These are phyloP conservation scores for Bauhinia variegata DNA, from an alignment of 306 rosid species.

Conservation along the genomic window DNA sequence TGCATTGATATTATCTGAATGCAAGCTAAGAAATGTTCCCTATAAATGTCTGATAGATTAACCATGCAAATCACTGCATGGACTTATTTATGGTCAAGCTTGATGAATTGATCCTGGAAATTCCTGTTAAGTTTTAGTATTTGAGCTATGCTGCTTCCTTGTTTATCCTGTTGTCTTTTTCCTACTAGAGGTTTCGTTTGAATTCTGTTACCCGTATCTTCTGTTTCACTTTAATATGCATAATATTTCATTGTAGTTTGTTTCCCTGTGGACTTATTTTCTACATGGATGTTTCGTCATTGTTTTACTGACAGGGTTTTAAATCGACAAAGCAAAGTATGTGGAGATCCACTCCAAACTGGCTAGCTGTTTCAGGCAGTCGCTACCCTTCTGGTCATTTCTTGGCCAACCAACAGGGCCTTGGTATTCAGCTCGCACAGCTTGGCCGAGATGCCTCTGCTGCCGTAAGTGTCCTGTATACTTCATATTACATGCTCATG, in stretches of 20 bases:
- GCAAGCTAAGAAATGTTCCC: not conserved
- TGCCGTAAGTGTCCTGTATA: constrained; percentile 64
- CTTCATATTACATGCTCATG: not conserved
- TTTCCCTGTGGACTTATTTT: constrained; percentile 27
- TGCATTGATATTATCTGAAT: not conserved
- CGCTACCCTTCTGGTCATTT: constrained; percentile 92
- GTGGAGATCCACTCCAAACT: constrained; percentile 79
- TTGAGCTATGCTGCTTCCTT: not conserved
- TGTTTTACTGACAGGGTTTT: constrained; percentile 65
- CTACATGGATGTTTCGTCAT: constrained; percentile 21
- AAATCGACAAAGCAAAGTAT: constrained; percentile 83
- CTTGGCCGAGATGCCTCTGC: constrained; percentile 99
- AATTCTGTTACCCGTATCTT: not conserved
- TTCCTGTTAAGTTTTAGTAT: not conserved
- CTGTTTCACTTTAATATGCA: not conserved
- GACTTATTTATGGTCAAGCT: not conserved
- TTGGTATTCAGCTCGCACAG: constrained; percentile 94
- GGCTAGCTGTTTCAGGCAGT: constrained; percentile 84
- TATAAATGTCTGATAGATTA: not conserved
- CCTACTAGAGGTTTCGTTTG: not conserved
- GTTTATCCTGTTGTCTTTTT: not conserved
- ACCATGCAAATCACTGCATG: not conserved
- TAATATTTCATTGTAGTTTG: not conserved
- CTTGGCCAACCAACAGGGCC: constrained; percentile 92
- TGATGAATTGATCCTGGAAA: not conserved